Percentiles rank a stretch among this genome's conserved stretches.
These are phyloP conservation scores for Olyra latifolia DNA, from an alignment of 176 grass and related monocot species.

Conservation along the genomic window DNA sequence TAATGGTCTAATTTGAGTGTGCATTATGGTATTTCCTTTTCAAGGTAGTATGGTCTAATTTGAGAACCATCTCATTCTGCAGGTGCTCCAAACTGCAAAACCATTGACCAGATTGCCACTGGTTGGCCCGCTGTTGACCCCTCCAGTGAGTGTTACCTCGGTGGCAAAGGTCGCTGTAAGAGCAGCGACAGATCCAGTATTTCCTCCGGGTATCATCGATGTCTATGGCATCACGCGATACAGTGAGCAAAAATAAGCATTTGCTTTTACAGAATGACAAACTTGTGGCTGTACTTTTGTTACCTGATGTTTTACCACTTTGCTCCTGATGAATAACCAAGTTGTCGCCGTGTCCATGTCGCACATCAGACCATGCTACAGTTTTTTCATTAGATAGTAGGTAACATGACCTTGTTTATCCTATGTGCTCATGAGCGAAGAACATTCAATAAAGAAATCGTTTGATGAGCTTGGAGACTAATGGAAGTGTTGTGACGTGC, in stretches of 20 bases:
- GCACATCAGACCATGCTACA: background rate
- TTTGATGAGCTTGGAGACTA: background rate
- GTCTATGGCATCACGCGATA: slow-evolving; percentile 76
- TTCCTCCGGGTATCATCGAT: slow-evolving; percentile 87
- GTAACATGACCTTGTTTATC: background rate
- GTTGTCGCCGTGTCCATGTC: background rate
- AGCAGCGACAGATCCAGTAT: slow-evolving; percentile 79
- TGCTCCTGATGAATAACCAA: slow-evolving; percentile 26
- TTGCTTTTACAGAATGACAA: background rate
- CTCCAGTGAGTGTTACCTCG: slow-evolving; percentile 67
- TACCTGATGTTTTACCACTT: background rate
- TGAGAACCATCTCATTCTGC: slow-evolving; percentile 18
- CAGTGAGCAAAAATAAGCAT: slow-evolving; percentile 60
- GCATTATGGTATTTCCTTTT: background rate
- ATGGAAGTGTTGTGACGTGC: no score
- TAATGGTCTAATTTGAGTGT: slow-evolving; percentile 7
- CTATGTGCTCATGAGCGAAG: background rate
- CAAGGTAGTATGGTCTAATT: background rate
- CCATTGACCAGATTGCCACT: slow-evolving; percentile 66
- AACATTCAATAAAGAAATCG: slow-evolving; percentile 10
- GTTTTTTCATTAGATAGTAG: background rate
- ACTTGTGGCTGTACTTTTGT: background rate
- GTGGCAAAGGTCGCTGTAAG: slow-evolving; percentile 77
- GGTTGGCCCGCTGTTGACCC: slow-evolving; percentile 71
- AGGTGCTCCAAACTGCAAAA: slow-evolving; percentile 73